phyloP scores from a whole-genome alignment of 345 rosid species.

The Rubroshorea leprosula region DNA sequence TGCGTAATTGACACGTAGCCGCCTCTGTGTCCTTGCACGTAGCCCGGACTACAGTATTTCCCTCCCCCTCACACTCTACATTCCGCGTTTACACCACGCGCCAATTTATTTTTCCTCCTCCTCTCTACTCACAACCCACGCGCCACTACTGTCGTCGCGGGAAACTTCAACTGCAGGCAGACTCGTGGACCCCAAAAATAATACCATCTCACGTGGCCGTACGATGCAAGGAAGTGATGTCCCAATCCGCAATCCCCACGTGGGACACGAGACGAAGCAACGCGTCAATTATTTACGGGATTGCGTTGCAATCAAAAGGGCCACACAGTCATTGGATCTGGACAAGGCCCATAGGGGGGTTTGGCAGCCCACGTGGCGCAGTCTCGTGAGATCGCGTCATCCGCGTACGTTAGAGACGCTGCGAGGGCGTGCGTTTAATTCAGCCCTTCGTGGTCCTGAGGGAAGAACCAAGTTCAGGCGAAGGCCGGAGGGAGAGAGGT shows the following conservation, averaged over 20 bases:
- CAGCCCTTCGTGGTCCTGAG: background rate
- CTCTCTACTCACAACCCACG: background rate
- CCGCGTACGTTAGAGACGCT: background rate
- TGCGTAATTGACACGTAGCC: no score
- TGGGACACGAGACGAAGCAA: constrained; percentile 7
- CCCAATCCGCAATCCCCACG: constrained; percentile 19
- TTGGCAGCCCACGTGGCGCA: constrained; percentile 16
- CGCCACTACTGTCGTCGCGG: background rate
- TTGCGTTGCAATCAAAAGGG: constrained; percentile 4
- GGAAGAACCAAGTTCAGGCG: background rate
- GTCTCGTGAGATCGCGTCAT: constrained; percentile 4
- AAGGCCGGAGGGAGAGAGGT: background rate
- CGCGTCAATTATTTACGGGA: background rate
- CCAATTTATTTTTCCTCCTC: background rate
- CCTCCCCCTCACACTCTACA: no score
- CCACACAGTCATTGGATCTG: constrained; percentile 11
- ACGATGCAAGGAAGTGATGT: background rate
- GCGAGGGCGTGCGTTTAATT: no score
- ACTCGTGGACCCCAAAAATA: background rate
- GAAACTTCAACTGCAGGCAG: background rate
- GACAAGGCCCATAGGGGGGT: constrained; percentile 3
- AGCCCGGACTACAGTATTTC: no score
- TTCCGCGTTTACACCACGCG: background rate
- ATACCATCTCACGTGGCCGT: constrained; percentile 19
- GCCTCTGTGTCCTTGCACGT: no score